These are phyloP conservation scores for Penicillium cataractarum DNA, from an alignment of 495 filamentous ascomycete species.

Conservation along the genomic window DNA sequence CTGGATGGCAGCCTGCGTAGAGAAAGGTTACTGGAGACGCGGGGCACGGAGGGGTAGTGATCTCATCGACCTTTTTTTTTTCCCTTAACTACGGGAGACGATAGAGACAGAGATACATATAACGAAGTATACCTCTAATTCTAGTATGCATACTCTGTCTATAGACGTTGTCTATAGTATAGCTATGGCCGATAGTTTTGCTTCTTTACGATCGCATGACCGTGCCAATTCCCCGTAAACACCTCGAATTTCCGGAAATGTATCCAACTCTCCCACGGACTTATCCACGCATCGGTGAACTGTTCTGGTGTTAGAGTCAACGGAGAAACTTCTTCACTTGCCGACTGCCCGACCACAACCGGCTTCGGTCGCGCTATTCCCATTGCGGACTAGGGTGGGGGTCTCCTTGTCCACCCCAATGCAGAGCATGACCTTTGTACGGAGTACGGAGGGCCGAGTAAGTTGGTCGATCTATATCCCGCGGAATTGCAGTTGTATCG, in stretches of 20 bases:
- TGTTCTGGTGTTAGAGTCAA: slow-evolving; percentile 28
- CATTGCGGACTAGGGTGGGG: slow-evolving; percentile 33
- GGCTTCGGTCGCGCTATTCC: slow-evolving; percentile 20
- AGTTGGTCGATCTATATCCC: neutral
- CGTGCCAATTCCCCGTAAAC: neutral
- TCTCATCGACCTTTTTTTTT: slow-evolving; percentile 8
- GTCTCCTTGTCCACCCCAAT: neutral
- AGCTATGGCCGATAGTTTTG: neutral
- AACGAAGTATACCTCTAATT: too few species aligned
- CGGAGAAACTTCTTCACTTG: slow-evolving; percentile 34
- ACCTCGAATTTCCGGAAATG: neutral
- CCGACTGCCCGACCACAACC: slow-evolving; percentile 22
- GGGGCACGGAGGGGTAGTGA: slow-evolving; percentile 46
- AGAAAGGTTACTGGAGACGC: slow-evolving; percentile 22
- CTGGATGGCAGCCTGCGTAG: too few species aligned
- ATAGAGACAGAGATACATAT: neutral
- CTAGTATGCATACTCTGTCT: neutral
- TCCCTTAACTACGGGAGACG: neutral
- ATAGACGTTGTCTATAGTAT: neutral
- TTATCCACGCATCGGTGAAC: slow-evolving; percentile 36
- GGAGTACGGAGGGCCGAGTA: neutral
- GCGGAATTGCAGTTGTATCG: neutral
- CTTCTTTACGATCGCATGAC: neutral
- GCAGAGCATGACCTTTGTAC: neutral
- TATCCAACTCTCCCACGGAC: neutral